Evolutionary conservation across 2,329 filamentous ascomycete species (phyloP).

Genomic region (Cladosporium sp.): DNA sequence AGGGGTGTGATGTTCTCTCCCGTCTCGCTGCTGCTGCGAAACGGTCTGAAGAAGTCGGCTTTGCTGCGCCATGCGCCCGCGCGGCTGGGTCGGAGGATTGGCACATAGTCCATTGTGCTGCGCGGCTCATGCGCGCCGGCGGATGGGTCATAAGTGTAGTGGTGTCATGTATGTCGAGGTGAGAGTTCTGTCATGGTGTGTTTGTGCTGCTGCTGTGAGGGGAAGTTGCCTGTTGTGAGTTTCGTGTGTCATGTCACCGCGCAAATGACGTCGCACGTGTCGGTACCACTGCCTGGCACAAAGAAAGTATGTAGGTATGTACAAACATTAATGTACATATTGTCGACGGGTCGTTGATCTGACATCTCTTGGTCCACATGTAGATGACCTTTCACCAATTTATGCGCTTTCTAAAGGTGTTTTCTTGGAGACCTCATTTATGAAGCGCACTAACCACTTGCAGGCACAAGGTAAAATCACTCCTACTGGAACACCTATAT

Average conservation of each 20-base stretch:
- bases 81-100: constrained; percentile 30
- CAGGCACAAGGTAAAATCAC: neutral
- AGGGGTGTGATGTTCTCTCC: constrained; percentile 34
- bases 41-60: constrained; percentile 38
- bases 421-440: neutral
- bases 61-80: constrained; percentile 36
- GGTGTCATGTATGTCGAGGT: constrained; percentile 10
- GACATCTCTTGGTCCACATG: neutral
- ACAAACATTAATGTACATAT: neutral
- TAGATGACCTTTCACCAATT: neutral
- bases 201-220: neutral
- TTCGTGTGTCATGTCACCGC: neutral
- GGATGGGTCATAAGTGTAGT: neutral
- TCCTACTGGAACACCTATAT: no score
- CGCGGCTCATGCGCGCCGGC: constrained; percentile 3
- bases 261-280: neutral
- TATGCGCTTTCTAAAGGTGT: neutral
- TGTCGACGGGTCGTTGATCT: neutral
- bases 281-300: neutral
- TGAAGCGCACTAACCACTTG: neutral
- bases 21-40: constrained; percentile 31
- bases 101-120: constrained; percentile 34
- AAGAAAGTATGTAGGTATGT: neutral
- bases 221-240: neutral
- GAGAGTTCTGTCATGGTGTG: neutral